Evolutionary conservation across 2,329 filamentous ascomycete genomes (phyloP).

Genomic region (Colletotrichum graminicola): DNA sequence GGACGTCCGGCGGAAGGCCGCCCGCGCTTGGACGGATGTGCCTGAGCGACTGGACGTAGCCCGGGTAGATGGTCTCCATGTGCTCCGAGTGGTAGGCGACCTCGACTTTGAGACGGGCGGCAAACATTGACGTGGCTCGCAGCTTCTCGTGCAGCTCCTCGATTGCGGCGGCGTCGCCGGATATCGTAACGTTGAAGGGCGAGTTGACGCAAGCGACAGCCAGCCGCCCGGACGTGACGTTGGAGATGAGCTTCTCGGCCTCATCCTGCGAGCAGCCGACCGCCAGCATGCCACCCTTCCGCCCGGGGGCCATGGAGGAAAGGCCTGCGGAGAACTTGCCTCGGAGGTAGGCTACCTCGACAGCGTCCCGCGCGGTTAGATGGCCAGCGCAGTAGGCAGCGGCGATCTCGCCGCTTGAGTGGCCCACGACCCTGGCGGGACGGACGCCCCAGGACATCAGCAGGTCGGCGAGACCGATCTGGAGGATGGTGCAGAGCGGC

Average conservation of each 20-base stretch:
- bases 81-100: conserved; percentile 44
- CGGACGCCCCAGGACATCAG: too few species aligned
- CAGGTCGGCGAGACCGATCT: conserved; percentile 54
- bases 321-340: background rate
- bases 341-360: conserved; percentile 3
- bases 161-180: conserved; percentile 36
- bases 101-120: conserved; percentile 43
- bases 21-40: too few species aligned
- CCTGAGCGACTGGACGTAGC: too few species aligned
- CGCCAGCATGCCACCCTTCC: conserved; percentile 29
- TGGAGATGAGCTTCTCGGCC: too few species aligned
- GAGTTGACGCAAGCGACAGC: conserved; percentile 46
- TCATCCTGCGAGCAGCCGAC: conserved; percentile 10
- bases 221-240: too few species aligned
- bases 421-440: conserved; percentile 49
- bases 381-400: conserved; percentile 49
- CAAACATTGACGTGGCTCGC: background rate
- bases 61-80: background rate
- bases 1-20: background rate
- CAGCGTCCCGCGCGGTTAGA: conserved; percentile 11
- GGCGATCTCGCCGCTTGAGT: conserved; percentile 56
- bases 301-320: too few species aligned
- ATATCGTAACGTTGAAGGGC: conserved; percentile 45
- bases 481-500: conserved; percentile 51
- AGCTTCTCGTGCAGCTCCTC: too few species aligned